phyloP scores from a whole-genome alignment of 495 filamentous ascomycete species.

The Aspergillus incahuasiensis region DNA sequence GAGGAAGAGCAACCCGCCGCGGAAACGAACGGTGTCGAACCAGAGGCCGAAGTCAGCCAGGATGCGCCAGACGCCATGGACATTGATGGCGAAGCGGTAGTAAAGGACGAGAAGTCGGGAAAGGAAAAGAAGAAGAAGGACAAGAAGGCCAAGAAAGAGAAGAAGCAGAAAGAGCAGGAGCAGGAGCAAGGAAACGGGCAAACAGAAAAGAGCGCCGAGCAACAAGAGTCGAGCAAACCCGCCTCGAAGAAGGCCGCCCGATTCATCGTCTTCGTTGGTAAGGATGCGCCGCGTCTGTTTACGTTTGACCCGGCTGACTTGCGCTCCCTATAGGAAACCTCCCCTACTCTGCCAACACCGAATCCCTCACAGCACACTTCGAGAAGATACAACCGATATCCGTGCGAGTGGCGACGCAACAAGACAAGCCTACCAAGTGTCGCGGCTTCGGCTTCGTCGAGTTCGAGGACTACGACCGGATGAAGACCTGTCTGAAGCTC shows the following conservation, averaged over 20 bases:
- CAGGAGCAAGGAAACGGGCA: slow-evolving; percentile 12
- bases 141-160: slow-evolving; percentile 16
- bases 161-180: slow-evolving; percentile 10
- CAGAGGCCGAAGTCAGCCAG: background rate
- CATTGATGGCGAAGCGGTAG: slow-evolving; percentile 1
- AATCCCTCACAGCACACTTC: slow-evolving; percentile 69
- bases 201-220: slow-evolving; percentile 20
- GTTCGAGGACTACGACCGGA: slow-evolving; percentile 81
- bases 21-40: background rate
- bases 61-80: slow-evolving; percentile 7
- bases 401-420: slow-evolving; percentile 72
- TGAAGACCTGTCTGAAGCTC: slow-evolving; percentile 87
- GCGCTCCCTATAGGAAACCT: slow-evolving; percentile 63
- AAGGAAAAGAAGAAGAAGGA: slow-evolving; percentile 14
- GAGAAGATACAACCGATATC: slow-evolving; percentile 63
- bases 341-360: slow-evolving; percentile 72
- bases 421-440: slow-evolving; percentile 60
- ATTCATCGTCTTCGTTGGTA: slow-evolving; percentile 85
- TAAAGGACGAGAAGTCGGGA: slow-evolving; percentile 3
- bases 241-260: slow-evolving; percentile 45
- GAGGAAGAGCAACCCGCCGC: background rate
- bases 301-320: background rate
- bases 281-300: background rate
- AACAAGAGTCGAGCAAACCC: slow-evolving; percentile 14
- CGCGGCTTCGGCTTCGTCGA: slow-evolving; percentile 92